Evolutionary conservation across 2,329 filamentous ascomycete species (phyloP), one percentile per base, ranked within the genome.

Genomic region (Stagonosporopsis vannaccii): DNA sequence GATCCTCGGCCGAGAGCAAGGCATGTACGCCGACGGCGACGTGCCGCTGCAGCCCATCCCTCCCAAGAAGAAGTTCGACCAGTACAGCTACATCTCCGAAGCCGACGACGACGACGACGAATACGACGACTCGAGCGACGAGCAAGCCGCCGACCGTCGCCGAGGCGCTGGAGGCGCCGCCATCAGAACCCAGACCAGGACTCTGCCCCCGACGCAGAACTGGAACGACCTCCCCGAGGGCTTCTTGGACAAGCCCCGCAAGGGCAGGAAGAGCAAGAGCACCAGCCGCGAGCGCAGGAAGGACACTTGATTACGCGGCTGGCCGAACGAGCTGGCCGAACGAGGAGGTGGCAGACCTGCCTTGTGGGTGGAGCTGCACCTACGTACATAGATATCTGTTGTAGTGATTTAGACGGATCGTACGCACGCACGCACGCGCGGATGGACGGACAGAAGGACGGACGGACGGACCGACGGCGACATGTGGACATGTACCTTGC

Each of bases 181-280:
- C 13, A 67, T 49, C 51, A 62, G 44, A 36, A 57, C 68, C 3
- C 60, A 60, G 36, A 47, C 41, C 33, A 62, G 63, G 35, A 63
- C 51, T 6, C 33, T 62, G 3, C 43, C 65, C 30, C 37, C 32
- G 6, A 78, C 73, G 9, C 69, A 67, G 39, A 77, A 80, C 49
- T 82, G 80, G 80, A 82, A 82, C 51, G 80, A 82, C 55, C 69
- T 82, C 4, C 80, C 80, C 13, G 79, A 80, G 5, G 80, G 79
- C 17, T 79, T 80, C 40, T 25, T 75, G 11, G 58, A 68, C 22
- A 58, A 65, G 3, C 60, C 68, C 26, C 67, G 68, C 26, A 65
- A 76, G 44, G 66, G 66, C 20, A 69, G 73, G 45, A 62, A 67
- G 43, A 69, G 61, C 40, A 36, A 48, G n/a, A 48, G 61, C 25